These are phyloP conservation scores for Leishmania gerbilli DNA, from an alignment of 208 protist genomes.

Conservation along the genomic window DNA sequence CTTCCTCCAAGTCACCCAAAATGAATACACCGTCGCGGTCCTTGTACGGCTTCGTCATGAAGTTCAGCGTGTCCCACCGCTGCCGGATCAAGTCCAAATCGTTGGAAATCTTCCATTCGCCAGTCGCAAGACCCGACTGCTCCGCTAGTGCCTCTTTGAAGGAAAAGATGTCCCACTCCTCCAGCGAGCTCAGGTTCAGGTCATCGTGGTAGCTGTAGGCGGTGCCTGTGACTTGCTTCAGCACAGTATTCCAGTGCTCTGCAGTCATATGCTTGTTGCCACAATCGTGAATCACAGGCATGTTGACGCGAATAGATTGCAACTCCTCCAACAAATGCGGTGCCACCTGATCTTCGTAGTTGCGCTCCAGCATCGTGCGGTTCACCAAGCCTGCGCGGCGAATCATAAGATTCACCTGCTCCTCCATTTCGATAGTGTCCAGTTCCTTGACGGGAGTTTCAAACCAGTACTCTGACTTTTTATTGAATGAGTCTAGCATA, in stretches of 20 bases:
- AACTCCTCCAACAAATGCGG: conserved; percentile 82
- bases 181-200: conserved; percentile 76
- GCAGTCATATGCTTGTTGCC: conserved; percentile 93
- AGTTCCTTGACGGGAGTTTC: conserved; percentile 79
- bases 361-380: conserved; percentile 75
- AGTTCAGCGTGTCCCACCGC: conserved; percentile 79
- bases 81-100: conserved; percentile 88
- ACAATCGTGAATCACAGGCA: conserved; percentile 92
- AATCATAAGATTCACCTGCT: conserved; percentile 83
- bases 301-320: conserved; percentile 73
- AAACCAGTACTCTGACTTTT: conserved; percentile 87
- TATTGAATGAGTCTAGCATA: conserved; percentile 79
- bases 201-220: conserved; percentile 89
- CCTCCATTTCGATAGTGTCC: conserved; percentile 83
- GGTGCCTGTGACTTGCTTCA: conserved; percentile 83
- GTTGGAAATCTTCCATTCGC: conserved; percentile 93
- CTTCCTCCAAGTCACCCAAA: conserved; percentile 88
- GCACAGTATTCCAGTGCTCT: conserved; percentile 92
- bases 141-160: conserved; percentile 89
- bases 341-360: conserved; percentile 85
- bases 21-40: conserved; percentile 89
- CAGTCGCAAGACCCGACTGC: conserved; percentile 91
- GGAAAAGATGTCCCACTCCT: conserved; percentile 84
- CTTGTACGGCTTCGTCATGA: conserved; percentile 88
- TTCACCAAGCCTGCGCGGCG: conserved; percentile 66